Evolutionary conservation across 78 protist species (phyloP), one percentile per base, ranked within the genome.

Genomic region (Chrysochromulina tobinii): DNA sequence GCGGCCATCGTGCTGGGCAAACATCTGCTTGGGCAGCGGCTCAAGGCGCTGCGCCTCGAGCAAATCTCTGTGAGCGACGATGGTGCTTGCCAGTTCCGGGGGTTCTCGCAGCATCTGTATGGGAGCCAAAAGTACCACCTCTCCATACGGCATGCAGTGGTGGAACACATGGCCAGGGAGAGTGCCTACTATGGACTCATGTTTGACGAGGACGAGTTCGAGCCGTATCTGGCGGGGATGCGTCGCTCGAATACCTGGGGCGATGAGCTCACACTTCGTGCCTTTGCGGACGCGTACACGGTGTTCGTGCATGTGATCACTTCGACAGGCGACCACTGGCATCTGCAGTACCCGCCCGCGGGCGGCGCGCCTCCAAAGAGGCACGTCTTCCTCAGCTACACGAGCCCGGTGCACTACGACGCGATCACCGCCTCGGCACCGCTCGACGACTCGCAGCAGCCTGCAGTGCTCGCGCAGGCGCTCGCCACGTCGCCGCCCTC

Each of bases 211-310:
- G 73, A 20, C 72, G 89, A 61, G 72, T 38, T 84, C 27, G 20
- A 17, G 14, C 21, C 51, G 72, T 84, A 27, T 18, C 17, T 57
- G 20, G 12, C 1, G 27, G 1, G 4, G 23, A 90, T 90, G 93
- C 1, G 11, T 1, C 4, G 11, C 11, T 1, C 1, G 14, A n/a
- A 17, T 27, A 77, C 64, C 59, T 90, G 93, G 93, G 93, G 93
- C 7, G 93, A 90, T 61, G 89, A 90, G 73, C 79, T 90, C 20
- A 90, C 93, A 50, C 89, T 90, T 9, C 89, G 93, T 38, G 93
- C 89, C 14, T 88, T 64, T 3, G 87, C 89, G 9, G 93, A 90
- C 50, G 58, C 81, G 11, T 68, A 23, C 61, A 57, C 69, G 15
- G 2, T 23, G 15, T 1, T 2, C 12, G 53, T 81, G 5, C 93